phyloP scores from a whole-genome alignment of 352 stramenopile species.

The Globisporangium barbulae region DNA sequence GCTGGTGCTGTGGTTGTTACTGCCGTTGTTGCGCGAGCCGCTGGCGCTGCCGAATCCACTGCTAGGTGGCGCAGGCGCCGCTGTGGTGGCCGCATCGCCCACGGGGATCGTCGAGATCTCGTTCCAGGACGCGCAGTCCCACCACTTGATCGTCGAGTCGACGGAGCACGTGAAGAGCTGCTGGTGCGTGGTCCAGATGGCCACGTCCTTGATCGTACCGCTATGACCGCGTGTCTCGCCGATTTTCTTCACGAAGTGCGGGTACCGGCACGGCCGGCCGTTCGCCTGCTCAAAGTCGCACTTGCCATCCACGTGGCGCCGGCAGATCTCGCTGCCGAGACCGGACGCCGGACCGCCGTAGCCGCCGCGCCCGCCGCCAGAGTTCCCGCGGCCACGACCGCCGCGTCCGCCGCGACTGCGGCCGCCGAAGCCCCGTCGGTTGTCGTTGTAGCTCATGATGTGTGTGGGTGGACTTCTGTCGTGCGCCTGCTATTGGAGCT shows the following conservation, averaged over 20 bases:
- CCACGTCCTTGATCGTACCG: slow-evolving; percentile 72
- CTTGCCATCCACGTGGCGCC: slow-evolving; percentile 61
- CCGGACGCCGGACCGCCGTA: slow-evolving; percentile 29
- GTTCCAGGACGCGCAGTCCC: slow-evolving; percentile 78
- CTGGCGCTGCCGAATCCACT: slow-evolving; percentile 18
- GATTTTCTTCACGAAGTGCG: slow-evolving; percentile 84
- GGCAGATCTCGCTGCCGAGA: slow-evolving; percentile 56
- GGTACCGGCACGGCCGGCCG: slow-evolving; percentile 65
- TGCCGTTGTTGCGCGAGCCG: slow-evolving; percentile 14
- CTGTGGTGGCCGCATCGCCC: slow-evolving; percentile 21
- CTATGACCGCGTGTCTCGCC: slow-evolving; percentile 73
- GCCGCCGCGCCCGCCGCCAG: slow-evolving; percentile 30
- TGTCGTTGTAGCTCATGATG: slow-evolving; percentile 65
- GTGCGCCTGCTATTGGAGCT: not conserved
- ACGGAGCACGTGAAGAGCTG: slow-evolving; percentile 74
- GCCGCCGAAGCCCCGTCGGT: slow-evolving; percentile 55
- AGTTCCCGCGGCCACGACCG: slow-evolving; percentile 29
- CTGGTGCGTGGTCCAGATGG: slow-evolving; percentile 66
- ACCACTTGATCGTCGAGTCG: slow-evolving; percentile 78
- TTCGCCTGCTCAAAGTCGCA: slow-evolving; percentile 48
- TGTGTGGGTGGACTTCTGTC: not conserved
- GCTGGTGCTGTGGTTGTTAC: slow-evolving; percentile 9
- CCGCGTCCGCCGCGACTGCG: slow-evolving; percentile 40
- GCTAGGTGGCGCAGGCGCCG: not conserved
- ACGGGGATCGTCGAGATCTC: slow-evolving; percentile 77